Evolutionary conservation across 768 basidiomycete genomes (phyloP).

Genomic region (Chalciporus piperatus): DNA sequence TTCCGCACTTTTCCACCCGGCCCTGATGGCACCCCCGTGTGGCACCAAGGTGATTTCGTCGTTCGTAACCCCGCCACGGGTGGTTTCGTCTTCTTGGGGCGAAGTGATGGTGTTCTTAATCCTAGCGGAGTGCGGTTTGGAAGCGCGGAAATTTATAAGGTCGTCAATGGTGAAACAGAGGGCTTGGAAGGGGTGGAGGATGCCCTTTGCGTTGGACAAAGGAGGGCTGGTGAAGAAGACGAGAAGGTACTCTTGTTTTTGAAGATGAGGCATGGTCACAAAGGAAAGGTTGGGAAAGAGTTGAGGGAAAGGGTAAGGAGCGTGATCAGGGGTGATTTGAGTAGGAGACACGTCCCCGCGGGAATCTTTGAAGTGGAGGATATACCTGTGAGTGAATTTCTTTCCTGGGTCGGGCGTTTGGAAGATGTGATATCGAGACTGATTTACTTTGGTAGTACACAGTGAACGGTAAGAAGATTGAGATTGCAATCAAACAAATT

Average conservation of each 20-base stretch:
- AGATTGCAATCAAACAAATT: constrained; percentile 77
- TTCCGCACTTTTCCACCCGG: constrained; percentile 60
- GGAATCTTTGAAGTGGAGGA: constrained; percentile 62
- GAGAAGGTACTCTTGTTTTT: constrained; percentile 77
- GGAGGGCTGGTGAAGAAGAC: constrained; percentile 57
- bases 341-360: constrained; percentile 72
- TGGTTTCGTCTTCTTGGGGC: constrained; percentile 60
- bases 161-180: constrained; percentile 42
- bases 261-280: constrained; percentile 54
- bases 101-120: constrained; percentile 74
- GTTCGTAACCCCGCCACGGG: constrained; percentile 59
- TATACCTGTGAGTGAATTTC: constrained; percentile 55
- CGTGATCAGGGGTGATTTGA: constrained; percentile 58
- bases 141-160: constrained; percentile 76
- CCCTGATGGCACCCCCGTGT: constrained; percentile 41
- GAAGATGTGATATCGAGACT: background rate
- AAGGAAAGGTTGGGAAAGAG: constrained; percentile 48
- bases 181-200: constrained; percentile 60
- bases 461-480: constrained; percentile 75
- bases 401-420: background rate
- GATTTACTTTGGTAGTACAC: constrained; percentile 51
- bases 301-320: constrained; percentile 57
- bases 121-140: constrained; percentile 83
- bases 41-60: constrained; percentile 71
- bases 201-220: constrained; percentile 70